Conservation (phyloP, 73 alveolate species). For the Paramecium octaurelia region DNA sequence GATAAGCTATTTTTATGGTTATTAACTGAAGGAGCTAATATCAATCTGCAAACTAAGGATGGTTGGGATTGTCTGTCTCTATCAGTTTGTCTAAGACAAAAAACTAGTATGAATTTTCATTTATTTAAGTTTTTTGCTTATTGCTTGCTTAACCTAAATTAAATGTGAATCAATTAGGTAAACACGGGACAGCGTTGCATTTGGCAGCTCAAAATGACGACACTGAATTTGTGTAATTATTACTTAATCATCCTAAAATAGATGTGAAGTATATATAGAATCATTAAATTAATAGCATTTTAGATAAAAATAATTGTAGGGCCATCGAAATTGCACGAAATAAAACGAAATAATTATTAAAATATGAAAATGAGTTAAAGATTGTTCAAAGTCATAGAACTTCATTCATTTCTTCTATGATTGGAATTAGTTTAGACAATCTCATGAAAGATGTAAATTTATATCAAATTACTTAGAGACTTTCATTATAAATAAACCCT, state of each 20-base stretch:
- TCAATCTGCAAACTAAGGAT: neutral
- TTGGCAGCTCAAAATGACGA: neutral
- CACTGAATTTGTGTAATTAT: neutral
- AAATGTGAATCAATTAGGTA: neutral
- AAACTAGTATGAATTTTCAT: neutral
- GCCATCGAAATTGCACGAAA: neutral
- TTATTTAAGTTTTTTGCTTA: neutral
- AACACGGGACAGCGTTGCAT: constrained; percentile 9
- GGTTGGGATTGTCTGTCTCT: neutral
- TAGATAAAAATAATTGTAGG: neutral
- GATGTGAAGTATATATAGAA: neutral
- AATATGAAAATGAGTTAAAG: neutral
- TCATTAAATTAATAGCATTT: neutral
- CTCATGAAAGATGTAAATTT: neutral
- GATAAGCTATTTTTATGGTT: neutral
- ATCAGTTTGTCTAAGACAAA: neutral
- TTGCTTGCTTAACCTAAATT: neutral
- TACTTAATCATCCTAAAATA: neutral
- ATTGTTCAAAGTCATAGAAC: neutral
- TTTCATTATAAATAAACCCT: neutral
- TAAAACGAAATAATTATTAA: neutral
- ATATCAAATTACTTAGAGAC: neutral
- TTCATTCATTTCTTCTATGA: neutral
- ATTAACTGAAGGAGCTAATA: neutral
- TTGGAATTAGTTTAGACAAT: neutral